Conservation (phyloP, 257 asterid genomes). For the Gentiana macrophylla region DNA sequence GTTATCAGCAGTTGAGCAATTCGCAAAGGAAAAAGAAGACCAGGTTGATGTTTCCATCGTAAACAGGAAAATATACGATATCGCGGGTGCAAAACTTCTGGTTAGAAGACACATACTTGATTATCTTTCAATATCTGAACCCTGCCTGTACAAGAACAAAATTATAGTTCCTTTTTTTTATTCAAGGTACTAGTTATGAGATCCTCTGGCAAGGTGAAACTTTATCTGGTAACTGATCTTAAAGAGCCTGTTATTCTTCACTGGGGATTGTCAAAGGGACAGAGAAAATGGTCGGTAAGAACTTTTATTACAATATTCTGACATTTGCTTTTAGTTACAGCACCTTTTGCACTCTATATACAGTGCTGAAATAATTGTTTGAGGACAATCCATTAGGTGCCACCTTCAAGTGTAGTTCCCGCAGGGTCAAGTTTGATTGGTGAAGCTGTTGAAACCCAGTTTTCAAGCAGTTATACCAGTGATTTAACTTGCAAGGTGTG, state of each 20-base stretch:
- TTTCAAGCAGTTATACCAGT: constrained; percentile 33
- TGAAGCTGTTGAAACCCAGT: constrained; percentile 59
- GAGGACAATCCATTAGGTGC: constrained; percentile 41
- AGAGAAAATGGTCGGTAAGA: constrained; percentile 88
- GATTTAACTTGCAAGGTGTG: constrained; percentile 47
- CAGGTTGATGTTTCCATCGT: constrained; percentile 35
- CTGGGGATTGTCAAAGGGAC: constrained; percentile 84
- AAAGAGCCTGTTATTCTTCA: constrained; percentile 72
- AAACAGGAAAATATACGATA: constrained; percentile 44
- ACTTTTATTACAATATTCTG: not conserved
- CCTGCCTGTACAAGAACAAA: constrained; percentile 1
- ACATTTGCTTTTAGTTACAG: no score
- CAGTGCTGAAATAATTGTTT: not conserved
- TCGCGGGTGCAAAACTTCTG: constrained; percentile 66
- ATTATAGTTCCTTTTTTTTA: not conserved
- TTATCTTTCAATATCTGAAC: not conserved
- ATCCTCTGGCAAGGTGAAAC: constrained; percentile 44
- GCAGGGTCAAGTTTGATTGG: constrained; percentile 60
- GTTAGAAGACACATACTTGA: constrained; percentile 27
- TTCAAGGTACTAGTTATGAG: constrained; percentile 67
- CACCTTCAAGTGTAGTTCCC: constrained; percentile 69
- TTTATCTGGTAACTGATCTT: constrained; percentile 75
- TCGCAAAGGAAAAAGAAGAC: constrained; percentile 50
- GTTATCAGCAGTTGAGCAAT: constrained; percentile 46
- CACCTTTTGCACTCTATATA: no score